Evolutionary conservation across 2,329 filamentous ascomycete species (phyloP), one percentile per base, ranked within the genome.

Genomic region (Orbilia ellipsospora): DNA sequence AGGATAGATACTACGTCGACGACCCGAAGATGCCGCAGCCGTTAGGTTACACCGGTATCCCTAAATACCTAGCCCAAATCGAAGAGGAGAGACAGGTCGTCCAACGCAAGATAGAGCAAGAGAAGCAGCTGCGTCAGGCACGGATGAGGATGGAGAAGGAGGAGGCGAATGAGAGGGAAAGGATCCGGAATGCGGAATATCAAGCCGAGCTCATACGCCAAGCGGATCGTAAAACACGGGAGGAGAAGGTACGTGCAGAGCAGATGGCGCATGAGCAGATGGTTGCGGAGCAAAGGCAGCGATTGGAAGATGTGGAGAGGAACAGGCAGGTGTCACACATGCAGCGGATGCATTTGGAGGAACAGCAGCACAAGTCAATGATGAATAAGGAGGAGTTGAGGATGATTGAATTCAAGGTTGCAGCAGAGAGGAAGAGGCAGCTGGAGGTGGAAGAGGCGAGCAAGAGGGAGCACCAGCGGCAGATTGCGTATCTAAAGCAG

Each of bases 401-500:
- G 45, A 75, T 75, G 72, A 69, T 75, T 44, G 64, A 75, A 44
- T 75, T 64, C n/a, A 69, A 69, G 50, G 31, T 65, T 56, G 72
- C 64, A 13, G 44, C 72, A 10, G 72, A 75, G 4, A 63, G 72
- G 45, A 69, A 56, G 60, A 44, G 72, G 15, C 72, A 75, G 23
- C 59, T 55, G 20, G 72, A 75, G 26, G 57, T 75, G 15, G 72
- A 75, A 20, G 59, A 75, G 2, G 72, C 72, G 12, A 75, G 52
- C 18, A 52, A 54, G 13, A 36, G 55, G 8, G 72, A 75, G n/a
- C 72, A 75, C 28, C 13, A 31, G 13, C 36, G 72, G 59, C 72
- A 75, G 60, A 52, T 75, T 42, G 64, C 59, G 4, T 75, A 75
- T 36, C 44, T 75, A 45, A 54, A 51, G 31, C 72, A 75, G n/a